Conservation (phyloP, 306 rosid species). For the Fragaria ananassa region DNA sequence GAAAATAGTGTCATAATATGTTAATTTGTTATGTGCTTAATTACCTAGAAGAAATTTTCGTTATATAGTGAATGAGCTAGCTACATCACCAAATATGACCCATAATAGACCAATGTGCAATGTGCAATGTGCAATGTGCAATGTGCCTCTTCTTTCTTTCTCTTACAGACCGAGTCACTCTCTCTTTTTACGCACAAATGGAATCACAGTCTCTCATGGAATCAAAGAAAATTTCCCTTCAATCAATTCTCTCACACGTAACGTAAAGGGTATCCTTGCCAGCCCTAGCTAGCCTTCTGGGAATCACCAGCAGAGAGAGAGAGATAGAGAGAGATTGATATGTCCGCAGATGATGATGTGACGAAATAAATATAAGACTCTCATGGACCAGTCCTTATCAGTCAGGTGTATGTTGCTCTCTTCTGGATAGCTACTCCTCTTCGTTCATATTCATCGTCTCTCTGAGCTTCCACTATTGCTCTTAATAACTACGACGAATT, state of each 20-base stretch:
- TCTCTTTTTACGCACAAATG: background rate
- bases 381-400: slow-evolving; percentile 6
- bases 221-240: slow-evolving; percentile 8
- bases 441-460: background rate
- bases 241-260: background rate
- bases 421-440: background rate
- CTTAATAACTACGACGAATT: background rate
- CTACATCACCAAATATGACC: background rate
- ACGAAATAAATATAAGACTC: slow-evolving; percentile 1
- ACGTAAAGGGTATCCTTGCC: background rate
- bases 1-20: background rate
- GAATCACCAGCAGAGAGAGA: background rate
- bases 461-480: background rate
- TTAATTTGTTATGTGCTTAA: background rate
- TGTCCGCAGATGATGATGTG: background rate
- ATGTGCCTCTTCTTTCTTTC: background rate
- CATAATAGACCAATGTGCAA: background rate
- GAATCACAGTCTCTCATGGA: background rate
- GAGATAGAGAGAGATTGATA: background rate
- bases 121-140: background rate
- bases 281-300: background rate
- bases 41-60: background rate
- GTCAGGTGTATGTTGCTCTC: background rate
- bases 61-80: background rate
- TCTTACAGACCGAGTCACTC: background rate